Base-by-base conservation (phyloP, 2,329 filamentous ascomycete genomes). In the Rutstroemia sydowiana region DNA sequence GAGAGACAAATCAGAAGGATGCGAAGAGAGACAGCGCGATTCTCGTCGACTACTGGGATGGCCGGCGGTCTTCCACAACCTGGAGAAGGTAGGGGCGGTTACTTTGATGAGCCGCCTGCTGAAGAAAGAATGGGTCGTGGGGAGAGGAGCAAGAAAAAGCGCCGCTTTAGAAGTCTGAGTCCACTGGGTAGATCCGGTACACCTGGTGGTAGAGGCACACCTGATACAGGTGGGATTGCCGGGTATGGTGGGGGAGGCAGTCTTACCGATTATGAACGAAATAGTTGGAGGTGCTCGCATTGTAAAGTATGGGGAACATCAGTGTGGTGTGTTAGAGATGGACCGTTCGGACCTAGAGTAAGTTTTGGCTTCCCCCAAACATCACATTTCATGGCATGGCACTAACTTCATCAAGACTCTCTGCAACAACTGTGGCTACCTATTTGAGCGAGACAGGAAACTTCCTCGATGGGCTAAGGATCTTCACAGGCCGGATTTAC, bases 311-410 rank as follows among this genome's bases (percentile, higher is more conserved):
- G 87, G 82, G 93, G 92, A 14, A 85, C 85, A 45, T 87, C 89
- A 26, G 89, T 96, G 8, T 98, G 93, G 93, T 91, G 88, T 45
- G 92, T 97, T 3, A 78, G 93, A 62, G 91, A 97, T 70, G 93
- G 93, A 21, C 93, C 93, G 13, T 75, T 80, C 50, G 92, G 91
- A 50, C 79, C 87, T 57, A 85, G 88, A 70, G 88, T 93, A 73
- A 77, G 87, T 23, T 45, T 16, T 32, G 21, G 2, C 39, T 52
- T 8, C 49, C 10, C 4, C 10, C 45, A 11, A 46, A 37, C 36
- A 3, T 45, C 37, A 16, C 16, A 5, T 5, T 23, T 41, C 11
- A 20, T 23, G n/a, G n/a, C 7, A 34, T 52, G 42, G 48, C 46
- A 52, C 63, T 65, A 58, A 66, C 55, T 9, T 23, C 28, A 5